These are phyloP conservation scores for Waltiozyma sp. DNA, from an alignment of 1,139 yeast species.

Conservation along the genomic window DNA sequence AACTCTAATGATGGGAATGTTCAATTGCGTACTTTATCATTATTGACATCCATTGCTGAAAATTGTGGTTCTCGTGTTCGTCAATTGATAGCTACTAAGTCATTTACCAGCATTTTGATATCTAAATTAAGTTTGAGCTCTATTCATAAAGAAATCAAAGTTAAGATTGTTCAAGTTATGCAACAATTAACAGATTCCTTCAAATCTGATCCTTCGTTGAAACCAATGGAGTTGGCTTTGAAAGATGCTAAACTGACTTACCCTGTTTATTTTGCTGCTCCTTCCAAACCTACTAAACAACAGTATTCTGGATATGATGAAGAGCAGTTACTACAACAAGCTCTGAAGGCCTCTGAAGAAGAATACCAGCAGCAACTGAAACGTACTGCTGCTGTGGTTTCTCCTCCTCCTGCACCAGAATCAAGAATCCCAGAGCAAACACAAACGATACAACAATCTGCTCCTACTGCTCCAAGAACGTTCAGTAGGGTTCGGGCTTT, in stretches of 20 bases:
- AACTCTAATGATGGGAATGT: conserved; percentile 64
- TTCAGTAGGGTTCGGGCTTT: conserved; percentile 61
- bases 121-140: conserved; percentile 43
- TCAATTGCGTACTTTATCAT: conserved; percentile 57
- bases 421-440: conserved; percentile 3
- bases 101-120: conserved; percentile 49
- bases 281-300: conserved; percentile 53
- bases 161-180: conserved; percentile 54
- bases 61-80: conserved; percentile 87
- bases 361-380: conserved; percentile 4
- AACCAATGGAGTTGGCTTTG: conserved; percentile 56
- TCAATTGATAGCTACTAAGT: conserved; percentile 65
- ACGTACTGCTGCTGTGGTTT: background rate
- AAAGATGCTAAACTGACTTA: conserved; percentile 30
- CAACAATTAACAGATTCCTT: conserved; percentile 50
- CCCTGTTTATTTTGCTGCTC: conserved; percentile 36
- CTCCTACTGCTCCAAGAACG: conserved; percentile 5
- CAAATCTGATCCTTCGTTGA: conserved; percentile 62
- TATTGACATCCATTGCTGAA: conserved; percentile 72
- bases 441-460: conserved; percentile 5
- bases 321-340: conserved; percentile 26
- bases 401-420: background rate
- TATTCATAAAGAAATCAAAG: conserved; percentile 60
- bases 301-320: conserved; percentile 61
- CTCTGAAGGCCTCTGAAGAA: conserved; percentile 1